Conservation (phyloP, 371 early-diverging fungal genomes). For the Saksenaea oblongispora region DNA sequence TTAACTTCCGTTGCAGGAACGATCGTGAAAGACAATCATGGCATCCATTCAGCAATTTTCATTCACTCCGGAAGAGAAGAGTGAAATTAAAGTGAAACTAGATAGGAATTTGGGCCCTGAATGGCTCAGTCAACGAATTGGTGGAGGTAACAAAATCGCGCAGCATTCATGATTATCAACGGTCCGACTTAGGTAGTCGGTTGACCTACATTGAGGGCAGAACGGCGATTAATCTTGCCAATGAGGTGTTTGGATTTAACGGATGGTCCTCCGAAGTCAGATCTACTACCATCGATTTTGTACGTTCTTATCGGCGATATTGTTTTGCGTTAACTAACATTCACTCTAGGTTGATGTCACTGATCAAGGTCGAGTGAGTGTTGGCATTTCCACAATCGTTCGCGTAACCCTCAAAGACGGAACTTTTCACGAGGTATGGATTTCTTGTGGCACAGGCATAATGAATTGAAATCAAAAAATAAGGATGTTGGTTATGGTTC, state of each 20-base stretch:
- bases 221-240: slow-evolving; percentile 89
- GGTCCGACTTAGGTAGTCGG: slow-evolving; percentile 26
- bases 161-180: not conserved
- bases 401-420: slow-evolving; percentile 95
- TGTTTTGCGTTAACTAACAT: not conserved
- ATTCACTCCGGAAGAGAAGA: not conserved
- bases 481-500: slow-evolving; percentile 50
- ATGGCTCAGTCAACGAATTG: slow-evolving; percentile 9
- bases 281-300: slow-evolving; percentile 79
- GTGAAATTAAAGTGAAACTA: not conserved
- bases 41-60: not conserved
- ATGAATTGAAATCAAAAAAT: not conserved
- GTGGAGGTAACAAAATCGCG: slow-evolving; percentile 6
- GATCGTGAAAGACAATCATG: not conserved
- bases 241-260: slow-evolving; percentile 97
- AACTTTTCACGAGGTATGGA: slow-evolving; percentile 83
- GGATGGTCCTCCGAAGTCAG: slow-evolving; percentile 94
- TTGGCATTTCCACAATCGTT: slow-evolving; percentile 86
- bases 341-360: slow-evolving; percentile 38
- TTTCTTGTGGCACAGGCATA: not conserved
- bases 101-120: slow-evolving; percentile 11
- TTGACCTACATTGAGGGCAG: slow-evolving; percentile 94
- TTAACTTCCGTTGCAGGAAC: not conserved
- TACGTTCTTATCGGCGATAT: slow-evolving; percentile 27
- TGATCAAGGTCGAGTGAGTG: slow-evolving; percentile 54